A percentile compares a stretch with the other conserved stretches of the same genome.
These are phyloP conservation scores for Aspergillus sp. DNA, from an alignment of 2,329 filamentous ascomycete species.

Conservation along the genomic window DNA sequence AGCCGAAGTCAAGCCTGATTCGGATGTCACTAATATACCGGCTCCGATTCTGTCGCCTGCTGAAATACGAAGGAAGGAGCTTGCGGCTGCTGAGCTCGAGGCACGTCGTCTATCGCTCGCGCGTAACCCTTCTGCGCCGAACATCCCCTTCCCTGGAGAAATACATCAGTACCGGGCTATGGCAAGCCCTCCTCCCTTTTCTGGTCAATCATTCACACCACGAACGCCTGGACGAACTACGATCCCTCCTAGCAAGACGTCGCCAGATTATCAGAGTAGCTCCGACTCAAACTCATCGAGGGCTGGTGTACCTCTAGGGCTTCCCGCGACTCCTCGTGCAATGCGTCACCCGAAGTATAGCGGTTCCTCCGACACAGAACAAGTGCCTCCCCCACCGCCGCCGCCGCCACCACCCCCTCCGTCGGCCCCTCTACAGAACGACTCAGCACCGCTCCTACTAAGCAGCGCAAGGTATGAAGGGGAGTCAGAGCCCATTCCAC, in stretches of 20 bases:
- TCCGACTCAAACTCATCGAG: constrained; percentile 43
- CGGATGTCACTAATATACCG: constrained; percentile 24
- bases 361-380: constrained; percentile 47
- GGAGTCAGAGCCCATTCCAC: constrained; percentile 36
- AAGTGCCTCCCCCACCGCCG: constrained; percentile 34
- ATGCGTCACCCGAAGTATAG: constrained; percentile 76
- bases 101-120: constrained; percentile 82
- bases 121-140: constrained; percentile 73
- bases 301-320: constrained; percentile 61
- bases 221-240: constrained; percentile 32
- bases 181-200: constrained; percentile 47
- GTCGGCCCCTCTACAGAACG: constrained; percentile 52
- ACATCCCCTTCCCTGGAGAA: constrained; percentile 73
- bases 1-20: constrained; percentile 2
- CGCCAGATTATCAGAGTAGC: constrained; percentile 40
- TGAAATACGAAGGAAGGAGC: constrained; percentile 69
- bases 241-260: constrained; percentile 35
- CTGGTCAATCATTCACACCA: constrained; percentile 32
- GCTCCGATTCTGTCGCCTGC: constrained; percentile 24
- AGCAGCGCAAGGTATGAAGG: constrained; percentile 38
- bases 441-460: constrained; percentile 41
- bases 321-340: constrained; percentile 88
- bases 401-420: constrained; percentile 8
- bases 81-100: constrained; percentile 81
- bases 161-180: constrained; percentile 43